A percentile compares a stretch with the other conserved stretches of the same genome.
phyloP scores from a whole-genome alignment of 2,329 filamentous ascomycete genomes.

The Nigrospora osmanthi region DNA sequence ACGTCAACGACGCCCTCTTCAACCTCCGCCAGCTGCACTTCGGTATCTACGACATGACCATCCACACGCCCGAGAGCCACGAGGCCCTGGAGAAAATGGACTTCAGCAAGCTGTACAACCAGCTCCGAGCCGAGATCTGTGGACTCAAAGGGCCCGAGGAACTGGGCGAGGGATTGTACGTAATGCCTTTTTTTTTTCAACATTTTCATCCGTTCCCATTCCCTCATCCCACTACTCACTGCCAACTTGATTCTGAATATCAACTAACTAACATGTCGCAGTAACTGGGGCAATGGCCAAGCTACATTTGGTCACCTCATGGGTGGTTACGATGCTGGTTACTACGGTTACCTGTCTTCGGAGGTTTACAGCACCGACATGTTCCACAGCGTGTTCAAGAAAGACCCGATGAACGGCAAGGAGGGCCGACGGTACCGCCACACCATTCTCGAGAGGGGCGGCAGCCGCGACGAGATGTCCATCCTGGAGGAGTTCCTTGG shows the following conservation, averaged over 20 bases:
- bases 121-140: slow-evolving; percentile 61
- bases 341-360: slow-evolving; percentile 69
- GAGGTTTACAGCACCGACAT: slow-evolving; percentile 81
- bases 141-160: slow-evolving; percentile 69
- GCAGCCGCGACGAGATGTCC: slow-evolving; percentile 73
- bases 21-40: slow-evolving; percentile 75
- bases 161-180: slow-evolving; percentile 47
- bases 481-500: slow-evolving; percentile 73
- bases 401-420: slow-evolving; percentile 67
- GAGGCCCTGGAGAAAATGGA: slow-evolving; percentile 60
- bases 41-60: slow-evolving; percentile 76
- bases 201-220: background rate
- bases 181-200: slow-evolving; percentile 4
- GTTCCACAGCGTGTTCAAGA: slow-evolving; percentile 75
- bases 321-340: slow-evolving; percentile 77
- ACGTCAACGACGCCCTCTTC: slow-evolving; percentile 73
- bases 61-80: slow-evolving; percentile 65
- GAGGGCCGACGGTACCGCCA: slow-evolving; percentile 72
- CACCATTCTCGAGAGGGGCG: slow-evolving; percentile 70
- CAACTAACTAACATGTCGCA: slow-evolving; percentile 23
- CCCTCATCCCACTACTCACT: background rate
- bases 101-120: slow-evolving; percentile 62
- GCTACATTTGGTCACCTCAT: slow-evolving; percentile 78
- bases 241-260: background rate
- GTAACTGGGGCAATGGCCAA: slow-evolving; percentile 68